Base-by-base conservation (phyloP, 768 basidiomycete genomes). In the Collybia nuda region DNA sequence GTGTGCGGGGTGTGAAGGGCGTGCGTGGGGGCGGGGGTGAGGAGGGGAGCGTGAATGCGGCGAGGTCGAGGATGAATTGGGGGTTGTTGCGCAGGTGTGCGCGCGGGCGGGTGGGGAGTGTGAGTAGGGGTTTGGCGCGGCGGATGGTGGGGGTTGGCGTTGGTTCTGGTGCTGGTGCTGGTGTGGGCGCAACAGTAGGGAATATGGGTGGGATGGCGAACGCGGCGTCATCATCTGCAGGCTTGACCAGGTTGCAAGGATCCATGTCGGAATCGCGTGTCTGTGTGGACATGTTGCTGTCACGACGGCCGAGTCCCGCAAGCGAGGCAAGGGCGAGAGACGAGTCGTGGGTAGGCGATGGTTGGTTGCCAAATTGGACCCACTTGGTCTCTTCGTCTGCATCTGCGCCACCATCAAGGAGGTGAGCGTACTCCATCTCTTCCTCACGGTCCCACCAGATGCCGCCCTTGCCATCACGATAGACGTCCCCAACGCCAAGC, bases 361-460 rank as follows among this genome's bases (percentile, higher is more conserved):
- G 9, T 2, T 5, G 11, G 2, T 24, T 29, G 1, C 21, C 45
- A 12, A 47, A 47, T 11, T 35, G 36, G 43, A 4, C 53, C 49
- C 0, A 54, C 51, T 23, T 45, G 28, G 18, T 53, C 59, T 56
- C 53, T 5, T 57, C 60, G 40, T 58, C 56, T 40, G 63, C 64
- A n/a, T 58, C 57, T 41, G 61, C 62, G 8, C 59, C 62, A 9
- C 62, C 65, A 48, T 66, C 69, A 24, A 90, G 73, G 7, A 90
- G 75, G 50, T 80, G 83, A 12, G 75, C 71, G 54, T 82, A 87
- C 59, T 90, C 88, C 75, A 78, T 73, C 58, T 84, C 79, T 63
- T 90, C 88, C 9, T 86, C 85, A 47, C 77, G 79, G 56, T 90
- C 88, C 73, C 79, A 76, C 85, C 87, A 90, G 12, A 88, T 46